Base-by-base conservation (phyloP, 208 protist species). In the Jaenimonas drosophilae region DNA sequence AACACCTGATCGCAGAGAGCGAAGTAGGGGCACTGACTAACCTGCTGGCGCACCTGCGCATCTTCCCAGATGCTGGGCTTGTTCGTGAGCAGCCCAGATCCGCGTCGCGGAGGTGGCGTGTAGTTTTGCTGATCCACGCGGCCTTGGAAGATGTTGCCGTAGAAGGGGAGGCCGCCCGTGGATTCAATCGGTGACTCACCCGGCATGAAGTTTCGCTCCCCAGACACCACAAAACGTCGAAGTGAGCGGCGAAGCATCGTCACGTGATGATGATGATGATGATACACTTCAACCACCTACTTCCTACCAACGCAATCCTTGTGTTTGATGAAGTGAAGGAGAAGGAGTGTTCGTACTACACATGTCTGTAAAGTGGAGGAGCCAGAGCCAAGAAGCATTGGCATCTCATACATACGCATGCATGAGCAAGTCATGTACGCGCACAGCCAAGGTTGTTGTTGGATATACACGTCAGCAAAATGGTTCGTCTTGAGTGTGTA, bases 1-100 rank as follows among this genome's bases (percentile, higher is more conserved):
- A 92, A 39, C 36, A 92, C 83, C 55, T 92, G 83, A 38, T 92
- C 83, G 44, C 73, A 81, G 24, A 92, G 69, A 0, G 83, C 78
- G 58, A 92, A 92, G 71, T 92, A 92, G 12, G 83, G 83, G 48
- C 83, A 92, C 9, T 47, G 12, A 6, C 69, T 54, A 32, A 92
- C 70, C 62, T 78, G 81, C 20, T 46, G 38, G 5, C 67, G 75
- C 19, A 77, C 58, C 31, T 36, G 48, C 16, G 72, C 63, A 58
- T 88, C 63, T 39, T 88, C 76, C 77, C 78, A 92, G 19, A 84
- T 50, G 41, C 56, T 76, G 28, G 64, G 52, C 19, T 67, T 62
- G 30, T 59, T 68, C 20, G 67, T 58, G 19, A 86, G 51, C 19
- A 72, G 56, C 4, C 65, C 68, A 11, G 59, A 63, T 9, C 49